Conservation (phyloP, 768 basidiomycete genomes). For the Podaxis sp. region DNA sequence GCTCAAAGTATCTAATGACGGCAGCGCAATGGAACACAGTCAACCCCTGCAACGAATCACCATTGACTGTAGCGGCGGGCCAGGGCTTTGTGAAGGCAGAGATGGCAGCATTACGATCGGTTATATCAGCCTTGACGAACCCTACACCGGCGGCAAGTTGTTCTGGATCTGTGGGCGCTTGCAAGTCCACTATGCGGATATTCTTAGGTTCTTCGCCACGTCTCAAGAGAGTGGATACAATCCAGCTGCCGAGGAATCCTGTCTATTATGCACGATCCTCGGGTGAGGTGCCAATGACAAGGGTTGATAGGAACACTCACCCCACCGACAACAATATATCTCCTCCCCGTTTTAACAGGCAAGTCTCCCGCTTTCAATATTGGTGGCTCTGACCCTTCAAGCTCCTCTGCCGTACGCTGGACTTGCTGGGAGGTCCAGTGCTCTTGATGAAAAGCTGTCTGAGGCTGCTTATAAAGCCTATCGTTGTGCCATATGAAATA, state of each 20-base stretch:
- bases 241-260: background rate
- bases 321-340: background rate
- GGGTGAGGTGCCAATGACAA: background rate
- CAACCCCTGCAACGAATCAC: background rate
- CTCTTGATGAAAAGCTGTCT: background rate
- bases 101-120: background rate
- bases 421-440: background rate
- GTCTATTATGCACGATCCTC: background rate
- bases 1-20: background rate
- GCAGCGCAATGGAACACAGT: constrained; percentile 4
- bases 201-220: background rate
- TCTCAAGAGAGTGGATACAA: background rate
- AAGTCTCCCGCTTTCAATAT: background rate
- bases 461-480: background rate
- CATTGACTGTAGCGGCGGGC: background rate
- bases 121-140: background rate
- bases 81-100: constrained; percentile 2
- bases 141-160: background rate
- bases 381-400: background rate
- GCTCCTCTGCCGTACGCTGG: background rate
- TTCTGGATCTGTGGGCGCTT: background rate
- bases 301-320: background rate
- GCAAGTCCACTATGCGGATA: background rate
- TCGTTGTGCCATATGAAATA: constrained; percentile 6
- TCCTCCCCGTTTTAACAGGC: background rate